Evolutionary conservation across 2,329 filamentous ascomycete genomes (phyloP), one percentile per base, ranked within the genome.

Genomic region (Aspergillus sp.): DNA sequence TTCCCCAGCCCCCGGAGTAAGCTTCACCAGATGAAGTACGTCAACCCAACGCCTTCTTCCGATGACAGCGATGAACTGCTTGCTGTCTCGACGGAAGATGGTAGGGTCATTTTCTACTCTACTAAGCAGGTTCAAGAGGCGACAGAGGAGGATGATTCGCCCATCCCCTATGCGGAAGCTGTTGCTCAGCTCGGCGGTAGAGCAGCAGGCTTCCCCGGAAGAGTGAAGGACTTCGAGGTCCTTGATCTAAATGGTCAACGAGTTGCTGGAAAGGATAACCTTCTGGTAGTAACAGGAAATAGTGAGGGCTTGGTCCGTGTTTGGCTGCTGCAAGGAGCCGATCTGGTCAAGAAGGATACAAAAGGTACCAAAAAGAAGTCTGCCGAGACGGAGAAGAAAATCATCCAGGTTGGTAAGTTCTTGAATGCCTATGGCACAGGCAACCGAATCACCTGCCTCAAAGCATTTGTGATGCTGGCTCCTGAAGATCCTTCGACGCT

Each of bases 151-250:
- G 75, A 78, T 19, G 79, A 81, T 21, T 77, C 88, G 50, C 79
- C 84, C 6, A 82, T 87, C 19, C 90, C 90, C 41, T 85, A 86
- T 69, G 81, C 80, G 57, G 74, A 76, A 48, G 73, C 90, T 17
- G 73, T 95, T 12, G 91, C 87, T n/a, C 86, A 93, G 68, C 74
- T 98, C 10, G 94, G 93, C 43, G 93, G 93, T 12, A 87, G 85
- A 66, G 82, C 85, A 30, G 84, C 82, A 2, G 89, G 88, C 0
- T 84, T 95, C 53, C 78, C 79, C 2, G 85, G 87, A 10, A 87
- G 95, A 55, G 88, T 98, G 75, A 99, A 98, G 79, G 93, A 97
- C 72, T 97, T 98, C 75, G 85, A 87, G 61, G 78, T 92, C 36
- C 69, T 95, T 52, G 72, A 76, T 12, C 61, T 82, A 2, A 79